These are phyloP conservation scores for Globisporangium carolinianum DNA, from an alignment of 352 stramenopile species.

Conservation along the genomic window DNA sequence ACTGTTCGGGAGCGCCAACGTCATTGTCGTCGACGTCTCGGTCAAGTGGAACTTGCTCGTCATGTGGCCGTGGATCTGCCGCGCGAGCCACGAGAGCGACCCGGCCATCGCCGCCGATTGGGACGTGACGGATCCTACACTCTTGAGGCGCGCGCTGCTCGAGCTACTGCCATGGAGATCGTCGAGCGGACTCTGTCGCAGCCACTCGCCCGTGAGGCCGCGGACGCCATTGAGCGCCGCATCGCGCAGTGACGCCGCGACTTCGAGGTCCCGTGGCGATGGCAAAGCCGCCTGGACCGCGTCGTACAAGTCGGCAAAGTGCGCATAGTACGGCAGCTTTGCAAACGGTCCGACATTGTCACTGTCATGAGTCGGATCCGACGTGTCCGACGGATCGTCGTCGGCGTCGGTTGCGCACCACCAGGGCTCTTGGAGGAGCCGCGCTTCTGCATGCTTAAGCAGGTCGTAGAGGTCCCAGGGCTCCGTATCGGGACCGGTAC, in stretches of 20 bases:
- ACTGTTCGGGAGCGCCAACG: conserved; percentile 47
- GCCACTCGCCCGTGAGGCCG: conserved; percentile 43
- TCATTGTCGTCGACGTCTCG: conserved; percentile 53
- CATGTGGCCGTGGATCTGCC: conserved; percentile 47
- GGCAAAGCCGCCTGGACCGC: conserved; percentile 32
- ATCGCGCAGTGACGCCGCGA: conserved; percentile 32
- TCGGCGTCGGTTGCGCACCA: conserved; percentile 43
- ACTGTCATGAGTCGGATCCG: conserved; percentile 1
- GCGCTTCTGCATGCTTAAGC: conserved; percentile 50
- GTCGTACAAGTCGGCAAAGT: conserved; percentile 43
- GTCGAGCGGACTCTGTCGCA: conserved; percentile 30
- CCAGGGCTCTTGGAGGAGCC: conserved; percentile 46
- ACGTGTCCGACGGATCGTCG: conserved; percentile 20
- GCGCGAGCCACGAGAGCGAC: conserved; percentile 40
- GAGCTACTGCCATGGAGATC: conserved; percentile 13
- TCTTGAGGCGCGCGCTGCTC: conserved; percentile 20
- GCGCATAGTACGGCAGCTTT: conserved; percentile 36
- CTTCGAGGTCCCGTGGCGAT: conserved; percentile 35
- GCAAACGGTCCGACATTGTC: conserved; percentile 27
- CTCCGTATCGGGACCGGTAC: conserved; percentile 18
- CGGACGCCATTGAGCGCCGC: conserved; percentile 29
- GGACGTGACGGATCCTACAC: not conserved
- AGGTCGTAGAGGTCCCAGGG: conserved; percentile 52
- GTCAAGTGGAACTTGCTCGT: conserved; percentile 47
- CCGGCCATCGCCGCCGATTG: conserved; percentile 17